Conservation (phyloP, 78 protist species). For the Dictyostelium intermedium region DNA sequence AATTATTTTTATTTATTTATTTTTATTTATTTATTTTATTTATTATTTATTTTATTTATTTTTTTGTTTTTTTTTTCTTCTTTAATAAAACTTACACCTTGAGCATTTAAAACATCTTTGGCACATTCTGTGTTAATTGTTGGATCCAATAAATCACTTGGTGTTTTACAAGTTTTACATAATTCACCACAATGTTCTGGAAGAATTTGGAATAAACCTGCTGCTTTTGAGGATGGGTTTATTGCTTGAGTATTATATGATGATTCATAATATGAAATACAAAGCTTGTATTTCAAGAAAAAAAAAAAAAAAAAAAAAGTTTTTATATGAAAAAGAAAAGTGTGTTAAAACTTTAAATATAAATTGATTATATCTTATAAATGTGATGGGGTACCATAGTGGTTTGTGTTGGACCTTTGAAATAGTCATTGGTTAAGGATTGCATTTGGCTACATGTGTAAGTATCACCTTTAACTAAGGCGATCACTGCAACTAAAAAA, state of each 20-base stretch:
- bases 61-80: not conserved
- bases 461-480: not conserved
- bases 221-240: not conserved
- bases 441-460: slow-evolving; percentile 41
- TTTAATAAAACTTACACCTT: not conserved
- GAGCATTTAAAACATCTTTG: slow-evolving; percentile 26
- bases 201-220: slow-evolving; percentile 56
- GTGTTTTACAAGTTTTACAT: slow-evolving; percentile 14
- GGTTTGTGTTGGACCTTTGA: not conserved
- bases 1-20: not conserved
- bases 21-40: not conserved
- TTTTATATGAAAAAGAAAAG: too few species aligned
- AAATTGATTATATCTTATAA: too few species aligned
- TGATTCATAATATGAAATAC: slow-evolving; percentile 61
- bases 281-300: too few species aligned
- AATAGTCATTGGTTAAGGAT: not conserved
- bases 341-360: too few species aligned
- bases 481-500: not conserved
- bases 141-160: slow-evolving; percentile 56
- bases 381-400: not conserved
- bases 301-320: too few species aligned
- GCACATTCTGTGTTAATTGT: slow-evolving; percentile 62
- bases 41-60: not conserved
- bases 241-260: slow-evolving; percentile 15
- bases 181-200: slow-evolving; percentile 29